Base-by-base conservation (phyloP, 495 filamentous ascomycete genomes). In the Penicillium turbatum region DNA sequence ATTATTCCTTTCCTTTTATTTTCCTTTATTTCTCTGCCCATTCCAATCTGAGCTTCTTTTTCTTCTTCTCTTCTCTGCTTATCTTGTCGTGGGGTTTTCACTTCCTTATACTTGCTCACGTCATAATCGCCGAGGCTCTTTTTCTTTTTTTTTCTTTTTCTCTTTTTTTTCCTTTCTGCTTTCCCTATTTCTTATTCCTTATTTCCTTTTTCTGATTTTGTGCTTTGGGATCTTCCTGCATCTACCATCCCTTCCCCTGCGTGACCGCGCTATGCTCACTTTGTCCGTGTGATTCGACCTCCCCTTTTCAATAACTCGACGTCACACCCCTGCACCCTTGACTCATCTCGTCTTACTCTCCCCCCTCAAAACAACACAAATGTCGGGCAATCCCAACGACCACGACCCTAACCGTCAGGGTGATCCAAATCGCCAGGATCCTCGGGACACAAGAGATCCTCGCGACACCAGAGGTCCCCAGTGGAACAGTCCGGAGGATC, bases 401-500 rank as follows among this genome's bases (percentile, higher is more conserved):
- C 62, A 59, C 40, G 57, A 60, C 52, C 49, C 49, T 31, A 44
- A 1, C 41, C 31, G 31, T 54, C 62, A 57, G 37, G 48, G 38
- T 42, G 57, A 60, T 43, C 57, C 54, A 27, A 64, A 55, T 53
- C 61, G 62, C 19, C 58, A 53, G 46, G 59, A 51, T 51, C 39
- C 8, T 31, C 5, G 41, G 12, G 40, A 43, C 13, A 15, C 40
- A 3, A 42, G 40, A 42, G 40, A 13, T 27, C 24, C 8, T 31
- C 5, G 41, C 16, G 40, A 43, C 13, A 15, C 40, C 6, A 42
- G 40, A 42, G 40, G 24, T 27, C 24, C 21, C 29, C 72, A 69
- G 62, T 78, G 75, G 76, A 71, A 73, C 56, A 69, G 62, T 65
- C 73, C 72, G 65, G 73, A 74, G 56, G 75, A 74, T 53, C 70